Evolutionary conservation across 305 asterid species (phyloP).

Genomic region (Solanum hybrid): DNA sequence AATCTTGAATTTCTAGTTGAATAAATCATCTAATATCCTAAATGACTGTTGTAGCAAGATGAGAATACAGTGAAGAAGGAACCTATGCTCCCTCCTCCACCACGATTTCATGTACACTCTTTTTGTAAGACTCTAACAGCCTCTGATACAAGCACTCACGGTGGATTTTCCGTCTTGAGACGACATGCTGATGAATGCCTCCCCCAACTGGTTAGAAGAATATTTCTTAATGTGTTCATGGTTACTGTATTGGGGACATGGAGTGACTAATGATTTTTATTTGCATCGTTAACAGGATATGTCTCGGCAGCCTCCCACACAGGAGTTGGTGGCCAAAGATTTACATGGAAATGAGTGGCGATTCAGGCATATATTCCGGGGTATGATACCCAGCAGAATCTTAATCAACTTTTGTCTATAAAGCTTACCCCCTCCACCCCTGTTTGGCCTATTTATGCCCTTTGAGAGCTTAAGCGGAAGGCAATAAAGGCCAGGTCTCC

Average conservation of each 20-base stretch:
- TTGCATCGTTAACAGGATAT: constrained; percentile 49
- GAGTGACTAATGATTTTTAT: constrained; percentile 1
- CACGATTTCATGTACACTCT: constrained; percentile 69
- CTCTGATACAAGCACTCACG: constrained; percentile 94
- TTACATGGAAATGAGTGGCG: constrained; percentile 92
- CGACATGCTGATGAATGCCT: constrained; percentile 97
- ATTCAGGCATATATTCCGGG: constrained; percentile 86
- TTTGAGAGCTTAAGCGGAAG: background rate
- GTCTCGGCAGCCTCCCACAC: constrained; percentile 93
- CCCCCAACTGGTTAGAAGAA: constrained; percentile 69
- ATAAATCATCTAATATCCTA: background rate
- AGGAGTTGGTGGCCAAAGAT: constrained; percentile 83
- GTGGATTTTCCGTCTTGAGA: constrained; percentile 88
- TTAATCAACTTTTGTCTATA: background rate
- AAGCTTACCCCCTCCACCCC: background rate
- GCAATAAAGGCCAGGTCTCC: background rate
- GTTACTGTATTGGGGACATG: background rate
- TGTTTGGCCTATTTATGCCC: background rate
- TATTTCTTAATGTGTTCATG: background rate
- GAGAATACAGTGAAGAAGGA: constrained; percentile 62
- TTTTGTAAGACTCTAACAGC: constrained; percentile 94
- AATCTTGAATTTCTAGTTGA: constrained; percentile 3
- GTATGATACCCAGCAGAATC: constrained; percentile 26
- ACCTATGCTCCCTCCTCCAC: constrained; percentile 37
- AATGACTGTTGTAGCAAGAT: constrained; percentile 50